A percentile compares a stretch with the other conserved stretches of the same genome.
These are phyloP conservation scores for Candida tallmaniae DNA, from an alignment of 805 yeast genomes.

Conservation along the genomic window DNA sequence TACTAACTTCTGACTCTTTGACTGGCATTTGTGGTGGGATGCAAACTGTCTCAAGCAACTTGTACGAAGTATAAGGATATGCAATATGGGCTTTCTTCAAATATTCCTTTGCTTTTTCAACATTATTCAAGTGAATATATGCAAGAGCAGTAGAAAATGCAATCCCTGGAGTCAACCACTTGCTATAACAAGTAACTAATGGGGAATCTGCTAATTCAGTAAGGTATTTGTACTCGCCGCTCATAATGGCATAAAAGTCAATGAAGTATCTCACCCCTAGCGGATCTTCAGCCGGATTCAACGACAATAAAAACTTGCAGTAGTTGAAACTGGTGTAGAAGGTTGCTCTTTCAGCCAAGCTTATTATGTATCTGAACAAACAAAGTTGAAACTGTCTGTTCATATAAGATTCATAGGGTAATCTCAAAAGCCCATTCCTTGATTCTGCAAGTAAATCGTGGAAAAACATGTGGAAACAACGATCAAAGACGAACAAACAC, in stretches of 20 bases:
- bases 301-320: constrained; percentile 63
- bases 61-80: constrained; percentile 56
- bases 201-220: constrained; percentile 55
- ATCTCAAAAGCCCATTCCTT: constrained; percentile 53
- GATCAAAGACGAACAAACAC: constrained; percentile 73
- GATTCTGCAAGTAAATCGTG: constrained; percentile 41
- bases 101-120: constrained; percentile 42
- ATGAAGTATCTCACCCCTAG: constrained; percentile 78
- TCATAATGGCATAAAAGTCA: constrained; percentile 68
- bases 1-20: constrained; percentile 18
- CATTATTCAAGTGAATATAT: constrained; percentile 40
- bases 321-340: constrained; percentile 72
- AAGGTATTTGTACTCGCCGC: constrained; percentile 61
- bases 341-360: constrained; percentile 73
- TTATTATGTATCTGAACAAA: constrained; percentile 64
- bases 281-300: constrained; percentile 79
- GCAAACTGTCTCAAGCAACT: constrained; percentile 48
- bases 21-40: constrained; percentile 14
- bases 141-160: constrained; percentile 66
- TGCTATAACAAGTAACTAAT: constrained; percentile 49
- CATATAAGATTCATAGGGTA: constrained; percentile 71
- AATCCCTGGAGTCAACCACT: constrained; percentile 72
- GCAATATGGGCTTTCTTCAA: constrained; percentile 47
- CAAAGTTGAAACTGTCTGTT: constrained; percentile 77
- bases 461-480: constrained; percentile 61